These are phyloP conservation scores for Neurospora pannonica DNA, from an alignment of 495 filamentous ascomycete species.

Conservation along the genomic window DNA sequence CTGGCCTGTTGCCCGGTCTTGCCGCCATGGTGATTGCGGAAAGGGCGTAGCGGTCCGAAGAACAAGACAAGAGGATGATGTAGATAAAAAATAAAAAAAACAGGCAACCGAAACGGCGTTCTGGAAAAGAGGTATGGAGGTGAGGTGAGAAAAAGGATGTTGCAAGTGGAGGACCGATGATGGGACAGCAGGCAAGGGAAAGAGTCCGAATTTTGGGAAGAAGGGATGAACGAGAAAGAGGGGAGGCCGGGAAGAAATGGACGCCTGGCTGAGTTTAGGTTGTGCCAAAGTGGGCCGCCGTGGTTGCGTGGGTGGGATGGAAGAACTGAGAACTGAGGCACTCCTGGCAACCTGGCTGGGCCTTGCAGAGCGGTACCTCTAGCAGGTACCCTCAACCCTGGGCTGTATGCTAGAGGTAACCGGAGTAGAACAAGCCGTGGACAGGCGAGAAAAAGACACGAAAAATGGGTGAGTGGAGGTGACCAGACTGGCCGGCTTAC, in stretches of 20 bases:
- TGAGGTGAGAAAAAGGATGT: slow-evolving; percentile 7
- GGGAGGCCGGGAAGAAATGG: slow-evolving; percentile 4
- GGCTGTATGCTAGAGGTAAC: background rate
- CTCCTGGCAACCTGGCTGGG: background rate
- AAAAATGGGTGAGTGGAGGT: background rate
- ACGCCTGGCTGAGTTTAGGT: background rate
- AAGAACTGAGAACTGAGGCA: slow-evolving; percentile 1
- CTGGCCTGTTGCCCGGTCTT: slow-evolving; percentile 29
- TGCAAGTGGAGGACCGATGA: slow-evolving; percentile 1
- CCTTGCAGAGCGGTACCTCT: background rate
- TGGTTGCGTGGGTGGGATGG: background rate
- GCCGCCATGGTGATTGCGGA: slow-evolving; percentile 14
- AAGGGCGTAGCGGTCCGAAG: background rate
- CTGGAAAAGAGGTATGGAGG: slow-evolving; percentile 12
- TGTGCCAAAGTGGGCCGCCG: slow-evolving; percentile 10
- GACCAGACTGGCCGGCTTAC: background rate
- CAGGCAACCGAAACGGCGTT: slow-evolving; percentile 1
- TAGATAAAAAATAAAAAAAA: background rate
- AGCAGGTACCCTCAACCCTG: background rate
- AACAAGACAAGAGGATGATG: background rate
- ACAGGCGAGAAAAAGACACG: background rate
- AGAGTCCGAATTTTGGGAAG: slow-evolving; percentile 2
- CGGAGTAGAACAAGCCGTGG: background rate
- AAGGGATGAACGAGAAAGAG: slow-evolving; percentile 11
- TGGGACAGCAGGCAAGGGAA: slow-evolving; percentile 9